These are phyloP conservation scores for Barnettozyma salicaria DNA, from an alignment of 805 yeast species.

Conservation along the genomic window DNA sequence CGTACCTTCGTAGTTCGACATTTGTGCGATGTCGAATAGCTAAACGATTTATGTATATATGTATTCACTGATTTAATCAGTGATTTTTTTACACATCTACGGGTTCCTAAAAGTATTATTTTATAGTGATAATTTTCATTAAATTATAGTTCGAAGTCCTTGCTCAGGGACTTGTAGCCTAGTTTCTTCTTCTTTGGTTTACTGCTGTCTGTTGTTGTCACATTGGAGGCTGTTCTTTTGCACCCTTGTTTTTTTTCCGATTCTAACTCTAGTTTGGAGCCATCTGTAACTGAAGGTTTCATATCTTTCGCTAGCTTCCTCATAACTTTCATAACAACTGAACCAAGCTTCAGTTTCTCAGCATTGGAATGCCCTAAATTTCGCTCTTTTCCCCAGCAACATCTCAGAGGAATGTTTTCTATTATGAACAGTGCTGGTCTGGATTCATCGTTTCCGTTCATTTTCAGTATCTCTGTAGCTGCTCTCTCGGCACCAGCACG, in stretches of 20 bases:
- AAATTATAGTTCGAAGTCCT: constrained; percentile 10
- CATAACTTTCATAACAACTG: constrained; percentile 48
- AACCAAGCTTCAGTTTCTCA: constrained; percentile 43
- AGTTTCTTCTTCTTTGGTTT: too few relatives aligned
- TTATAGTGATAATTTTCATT: too few relatives aligned
- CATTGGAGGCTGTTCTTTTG: too few relatives aligned
- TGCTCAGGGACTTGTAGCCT: constrained; percentile 6
- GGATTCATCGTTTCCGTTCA: constrained; percentile 2
- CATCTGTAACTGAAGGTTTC: too few relatives aligned
- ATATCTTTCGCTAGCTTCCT: constrained; percentile 32
- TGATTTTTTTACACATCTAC: not conserved
- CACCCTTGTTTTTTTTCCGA: not conserved
- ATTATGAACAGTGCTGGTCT: constrained; percentile 32
- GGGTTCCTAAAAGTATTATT: too few relatives aligned
- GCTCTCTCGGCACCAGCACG: constrained; percentile 44
- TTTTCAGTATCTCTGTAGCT: constrained; percentile 26
- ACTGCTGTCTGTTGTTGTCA: too few relatives aligned
- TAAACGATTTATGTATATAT: not conserved
- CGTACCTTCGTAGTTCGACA: constrained; percentile 20
- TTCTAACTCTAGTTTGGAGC: not conserved
- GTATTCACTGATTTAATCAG: not conserved
- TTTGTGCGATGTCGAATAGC: constrained; percentile 6
- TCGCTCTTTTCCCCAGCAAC: constrained; percentile 49
- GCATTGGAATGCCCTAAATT: constrained; percentile 36
- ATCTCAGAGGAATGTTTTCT: constrained; percentile 40